Evolutionary conservation across 2,329 filamentous ascomycete genomes (phyloP), one percentile per base, ranked within the genome.

Genomic region (Colletotrichum melonis): DNA sequence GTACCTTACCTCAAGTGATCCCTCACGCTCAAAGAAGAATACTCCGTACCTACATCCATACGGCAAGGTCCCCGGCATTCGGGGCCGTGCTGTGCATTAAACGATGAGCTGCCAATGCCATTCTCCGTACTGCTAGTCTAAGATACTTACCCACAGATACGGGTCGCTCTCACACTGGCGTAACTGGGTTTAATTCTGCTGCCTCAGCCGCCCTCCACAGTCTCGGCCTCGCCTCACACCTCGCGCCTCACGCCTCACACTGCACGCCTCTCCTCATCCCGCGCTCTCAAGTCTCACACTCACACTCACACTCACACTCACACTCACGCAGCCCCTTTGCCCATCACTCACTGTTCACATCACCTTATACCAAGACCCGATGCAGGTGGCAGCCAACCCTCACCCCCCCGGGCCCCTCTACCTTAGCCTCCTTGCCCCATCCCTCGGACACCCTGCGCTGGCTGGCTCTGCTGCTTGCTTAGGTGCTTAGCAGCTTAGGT

Each of bases 151-250:
- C 69, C 64, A 68, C 58, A 63, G 64, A 59, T 60, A 69, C 59
- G 24, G 69, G 65, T 46, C 69, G 35, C 42, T 64, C 59, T 16
- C 38, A 42, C 14, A 42, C 14, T 42, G 38, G 38, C 38, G 38
- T 42, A 54, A 35, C 69, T 24, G 38, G 11, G 32, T 35, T 69
- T 65, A 49, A 64, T 65, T 73, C 70, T 73, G 66, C 66, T 73
- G 70, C 70, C 70, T 73, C 70, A 60, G 66, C 59, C 54, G 59
- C 66, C 65, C 70, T 72, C 66, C 70, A 72, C 52, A 42, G 22
- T 58, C 49, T n/a, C 26, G 32, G n/a, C 65, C 58, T 69, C 58
- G 65, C 58, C 55, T 70, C 66, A 63, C 69, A 42, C 69, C 66
- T 59, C 49, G n/a, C 9, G 24, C 38, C 12, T 22, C 46, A 42